Evolutionary conservation across 768 basidiomycete species (phyloP).

Genomic region (Calvatia gigantea): DNA sequence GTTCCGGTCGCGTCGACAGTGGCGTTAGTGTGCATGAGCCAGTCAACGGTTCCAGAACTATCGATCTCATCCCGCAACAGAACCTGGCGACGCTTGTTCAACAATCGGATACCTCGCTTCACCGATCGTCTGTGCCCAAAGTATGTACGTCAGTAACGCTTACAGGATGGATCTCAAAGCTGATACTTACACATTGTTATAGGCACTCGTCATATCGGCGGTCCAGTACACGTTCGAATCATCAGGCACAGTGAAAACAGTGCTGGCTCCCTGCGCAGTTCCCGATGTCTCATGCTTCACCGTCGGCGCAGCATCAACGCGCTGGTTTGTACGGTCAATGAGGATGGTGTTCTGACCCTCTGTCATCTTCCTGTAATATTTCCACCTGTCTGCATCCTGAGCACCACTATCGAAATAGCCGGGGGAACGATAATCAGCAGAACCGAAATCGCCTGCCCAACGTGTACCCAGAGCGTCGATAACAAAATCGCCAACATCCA

Average conservation of each 20-base stretch:
- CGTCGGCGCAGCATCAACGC: slow-evolving; percentile 63
- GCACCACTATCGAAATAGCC: slow-evolving; percentile 77
- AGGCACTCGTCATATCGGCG: slow-evolving; percentile 76
- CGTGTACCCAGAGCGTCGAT: slow-evolving; percentile 90
- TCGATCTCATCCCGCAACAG: slow-evolving; percentile 91
- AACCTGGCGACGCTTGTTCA: slow-evolving; percentile 85
- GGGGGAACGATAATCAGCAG: slow-evolving; percentile 70
- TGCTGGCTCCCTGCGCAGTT: slow-evolving; percentile 82
- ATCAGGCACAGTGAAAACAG: slow-evolving; percentile 57
- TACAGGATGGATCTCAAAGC: neutral
- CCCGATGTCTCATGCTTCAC: slow-evolving; percentile 47
- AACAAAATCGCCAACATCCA: slow-evolving; percentile 95
- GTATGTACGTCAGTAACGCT: slow-evolving; percentile 13
- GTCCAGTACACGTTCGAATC: slow-evolving; percentile 80
- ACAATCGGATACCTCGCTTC: slow-evolving; percentile 77
- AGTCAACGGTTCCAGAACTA: slow-evolving; percentile 56
- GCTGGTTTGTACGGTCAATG: slow-evolving; percentile 74
- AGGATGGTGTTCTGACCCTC: slow-evolving; percentile 96
- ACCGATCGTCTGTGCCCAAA: slow-evolving; percentile 51
- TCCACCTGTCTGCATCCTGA: slow-evolving; percentile 74
- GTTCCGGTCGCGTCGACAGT: slow-evolving; percentile 51
- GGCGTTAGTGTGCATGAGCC: slow-evolving; percentile 98
- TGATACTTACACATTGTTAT: slow-evolving; percentile 61
- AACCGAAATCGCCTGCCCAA: slow-evolving; percentile 94
- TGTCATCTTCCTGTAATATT: slow-evolving; percentile 94